Conservation (phyloP, 2,329 filamentous ascomycete genomes). For the Sordariomycetes sp. region DNA sequence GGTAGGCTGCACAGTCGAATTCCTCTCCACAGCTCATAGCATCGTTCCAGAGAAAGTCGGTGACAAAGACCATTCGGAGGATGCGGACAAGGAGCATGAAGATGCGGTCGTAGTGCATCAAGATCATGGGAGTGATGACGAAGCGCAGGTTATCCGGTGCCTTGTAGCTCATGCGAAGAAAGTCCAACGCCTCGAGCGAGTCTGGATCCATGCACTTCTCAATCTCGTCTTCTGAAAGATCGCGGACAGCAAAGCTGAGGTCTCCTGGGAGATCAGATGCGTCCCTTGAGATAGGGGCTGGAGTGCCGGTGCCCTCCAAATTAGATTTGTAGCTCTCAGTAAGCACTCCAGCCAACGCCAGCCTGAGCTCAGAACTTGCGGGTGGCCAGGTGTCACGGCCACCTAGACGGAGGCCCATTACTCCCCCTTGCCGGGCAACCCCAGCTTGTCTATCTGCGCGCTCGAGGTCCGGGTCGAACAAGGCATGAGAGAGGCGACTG, state of each 20-base stretch:
- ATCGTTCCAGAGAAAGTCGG: slow-evolving; percentile 55
- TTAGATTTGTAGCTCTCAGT: slow-evolving; percentile 56
- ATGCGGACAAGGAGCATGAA: slow-evolving; percentile 75
- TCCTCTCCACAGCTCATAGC: slow-evolving; percentile 20
- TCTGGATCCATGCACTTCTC: slow-evolving; percentile 74
- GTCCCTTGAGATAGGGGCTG: slow-evolving; percentile 16
- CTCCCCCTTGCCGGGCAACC: slow-evolving; percentile 56
- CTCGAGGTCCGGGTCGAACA: slow-evolving; percentile 78
- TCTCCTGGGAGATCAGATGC: slow-evolving; percentile 51
- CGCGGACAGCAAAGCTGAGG: slow-evolving; percentile 75
- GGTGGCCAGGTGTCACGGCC: slow-evolving; percentile 82
- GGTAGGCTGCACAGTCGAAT: slow-evolving; percentile 26
- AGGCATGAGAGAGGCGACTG: slow-evolving; percentile 66
- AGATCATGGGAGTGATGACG: slow-evolving; percentile 60
- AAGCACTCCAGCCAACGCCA: slow-evolving; percentile 80
- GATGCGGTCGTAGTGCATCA: slow-evolving; percentile 76
- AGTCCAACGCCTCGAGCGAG: slow-evolving; percentile 84
- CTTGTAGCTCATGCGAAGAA: slow-evolving; percentile 78
- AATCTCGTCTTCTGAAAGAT: slow-evolving; percentile 70
- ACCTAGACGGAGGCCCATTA: slow-evolving; percentile 78
- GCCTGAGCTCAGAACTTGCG: slow-evolving; percentile 82
- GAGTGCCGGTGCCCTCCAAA: slow-evolving; percentile 3
- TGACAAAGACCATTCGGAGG: slow-evolving; percentile 69
- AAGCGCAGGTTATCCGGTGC: slow-evolving; percentile 61
- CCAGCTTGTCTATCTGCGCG: slow-evolving; percentile 67